These are phyloP conservation scores for Phytophthora hybrid DNA, from an alignment of 352 stramenopile genomes.

Conservation along the genomic window DNA sequence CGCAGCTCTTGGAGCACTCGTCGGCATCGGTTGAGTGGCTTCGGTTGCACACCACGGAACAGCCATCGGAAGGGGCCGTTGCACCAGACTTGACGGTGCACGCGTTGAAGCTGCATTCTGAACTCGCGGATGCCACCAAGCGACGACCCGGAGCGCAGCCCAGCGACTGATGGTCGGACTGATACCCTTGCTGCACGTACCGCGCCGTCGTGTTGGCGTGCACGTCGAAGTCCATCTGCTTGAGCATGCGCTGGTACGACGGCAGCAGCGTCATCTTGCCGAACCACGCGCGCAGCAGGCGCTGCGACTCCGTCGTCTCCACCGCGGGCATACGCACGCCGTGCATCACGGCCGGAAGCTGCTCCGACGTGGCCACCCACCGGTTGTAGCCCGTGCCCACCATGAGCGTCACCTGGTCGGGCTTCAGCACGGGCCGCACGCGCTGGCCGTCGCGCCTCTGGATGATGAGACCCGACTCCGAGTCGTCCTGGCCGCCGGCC, in stretches of 20 bases:
- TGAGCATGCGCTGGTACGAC: conserved; percentile 62
- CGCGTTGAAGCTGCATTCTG: conserved; percentile 39
- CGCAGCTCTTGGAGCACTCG: conserved; percentile 37
- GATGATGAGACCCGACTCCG: conserved; percentile 66
- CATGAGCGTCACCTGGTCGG: conserved; percentile 67
- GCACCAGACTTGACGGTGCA: conserved; percentile 44
- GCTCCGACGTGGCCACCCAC: conserved; percentile 57
- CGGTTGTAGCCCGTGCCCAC: conserved; percentile 62
- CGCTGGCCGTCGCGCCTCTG: conserved; percentile 47
- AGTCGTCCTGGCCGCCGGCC: conserved; percentile 34
- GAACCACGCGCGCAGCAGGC: conserved; percentile 60
- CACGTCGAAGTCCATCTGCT: conserved; percentile 55
- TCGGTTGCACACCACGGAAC: conserved; percentile 52
- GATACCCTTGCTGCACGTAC: conserved; percentile 41
- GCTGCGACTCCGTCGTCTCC: conserved; percentile 38
- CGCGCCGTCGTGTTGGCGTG: conserved; percentile 47
- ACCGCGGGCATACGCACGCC: conserved; percentile 61
- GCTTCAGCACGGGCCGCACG: conserved; percentile 60
- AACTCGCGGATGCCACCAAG: conserved; percentile 43
- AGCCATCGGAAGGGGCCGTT: conserved; percentile 38
- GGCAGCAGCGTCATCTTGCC: conserved; percentile 74
- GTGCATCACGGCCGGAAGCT: conserved; percentile 63
- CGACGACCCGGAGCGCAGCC: conserved; percentile 52
- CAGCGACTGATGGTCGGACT: conserved; percentile 42
- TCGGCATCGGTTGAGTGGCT: conserved; percentile 35